These are phyloP conservation scores for Glaciozyma antarctica DNA, from an alignment of 768 basidiomycete species.

Conservation along the genomic window DNA sequence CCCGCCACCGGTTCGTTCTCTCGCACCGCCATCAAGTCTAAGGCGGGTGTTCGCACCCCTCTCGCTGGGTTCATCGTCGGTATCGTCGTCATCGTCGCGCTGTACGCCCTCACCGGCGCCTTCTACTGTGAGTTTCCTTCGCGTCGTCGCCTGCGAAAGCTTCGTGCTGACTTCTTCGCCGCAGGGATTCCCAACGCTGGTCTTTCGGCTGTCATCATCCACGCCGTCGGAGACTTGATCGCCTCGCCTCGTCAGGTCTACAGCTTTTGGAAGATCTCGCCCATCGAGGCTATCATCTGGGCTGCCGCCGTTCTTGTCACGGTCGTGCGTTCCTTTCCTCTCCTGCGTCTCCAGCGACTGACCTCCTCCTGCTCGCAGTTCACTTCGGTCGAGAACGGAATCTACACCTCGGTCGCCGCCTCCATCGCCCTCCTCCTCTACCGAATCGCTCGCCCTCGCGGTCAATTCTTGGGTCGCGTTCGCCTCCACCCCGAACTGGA, in stretches of 20 bases:
- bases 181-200: conserved; percentile 42
- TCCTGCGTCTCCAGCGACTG: background rate
- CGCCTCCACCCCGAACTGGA: conserved; percentile 44
- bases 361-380: background rate
- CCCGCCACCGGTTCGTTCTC: conserved; percentile 98
- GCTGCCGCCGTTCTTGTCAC: conserved; percentile 42
- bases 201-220: conserved; percentile 72
- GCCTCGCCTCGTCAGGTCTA: conserved; percentile 72
- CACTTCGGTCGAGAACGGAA: conserved; percentile 48
- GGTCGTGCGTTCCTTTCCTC: conserved; percentile 45
- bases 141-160: no score
- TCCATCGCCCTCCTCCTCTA: conserved; percentile 71
- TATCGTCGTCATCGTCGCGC: conserved; percentile 78
- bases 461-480: conserved; percentile 81
- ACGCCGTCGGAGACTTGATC: conserved; percentile 57
- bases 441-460: conserved; percentile 78
- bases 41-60: conserved; percentile 95
- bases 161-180: background rate
- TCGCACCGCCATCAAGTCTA: conserved; percentile 89
- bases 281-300: conserved; percentile 53
- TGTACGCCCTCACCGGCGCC: conserved; percentile 77
- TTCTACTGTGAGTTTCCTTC: conserved; percentile 17
- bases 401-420: conserved; percentile 49
- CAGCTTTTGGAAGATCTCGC: conserved; percentile 86
- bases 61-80: conserved; percentile 76